Evolutionary conservation across 208 protist species (phyloP).

Genomic region (Leishmania martiniquensis): DNA sequence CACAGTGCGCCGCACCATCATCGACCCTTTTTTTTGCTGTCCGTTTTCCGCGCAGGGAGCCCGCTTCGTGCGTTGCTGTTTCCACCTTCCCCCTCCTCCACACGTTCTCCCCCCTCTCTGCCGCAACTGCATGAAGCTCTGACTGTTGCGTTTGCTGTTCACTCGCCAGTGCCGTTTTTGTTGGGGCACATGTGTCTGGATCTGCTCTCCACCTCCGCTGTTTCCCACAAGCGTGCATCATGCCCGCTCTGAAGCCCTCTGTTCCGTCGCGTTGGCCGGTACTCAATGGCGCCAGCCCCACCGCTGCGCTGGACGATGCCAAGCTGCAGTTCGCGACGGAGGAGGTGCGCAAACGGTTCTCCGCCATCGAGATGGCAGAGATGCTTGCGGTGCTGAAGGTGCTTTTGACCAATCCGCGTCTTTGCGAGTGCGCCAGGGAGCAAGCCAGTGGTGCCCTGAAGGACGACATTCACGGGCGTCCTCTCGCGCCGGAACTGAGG

Average conservation of each 20-base stretch:
- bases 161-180: background rate
- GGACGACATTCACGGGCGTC: background rate
- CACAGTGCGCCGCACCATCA: background rate
- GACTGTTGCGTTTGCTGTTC: background rate
- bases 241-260: background rate
- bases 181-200: background rate
- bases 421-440: background rate
- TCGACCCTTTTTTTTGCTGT: background rate
- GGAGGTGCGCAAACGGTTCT: conserved; percentile 31
- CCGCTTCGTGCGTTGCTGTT: background rate
- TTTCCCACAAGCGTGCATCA: background rate
- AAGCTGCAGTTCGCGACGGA: conserved; percentile 20
- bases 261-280: background rate
- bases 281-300: background rate
- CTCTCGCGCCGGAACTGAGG: conserved; percentile 2
- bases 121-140: too few relatives aligned
- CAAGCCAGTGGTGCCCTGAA: background rate
- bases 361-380: conserved; percentile 12
- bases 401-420: conserved; percentile 20
- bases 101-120: background rate
- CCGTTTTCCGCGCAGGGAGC: background rate
- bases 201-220: background rate
- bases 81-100: background rate
- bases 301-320: conserved; percentile 12
- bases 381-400: conserved; percentile 18